Evolutionary conservation across 2,329 filamentous ascomycete species (phyloP), one percentile per base, ranked within the genome.

Genomic region (Penicillium hordei): DNA sequence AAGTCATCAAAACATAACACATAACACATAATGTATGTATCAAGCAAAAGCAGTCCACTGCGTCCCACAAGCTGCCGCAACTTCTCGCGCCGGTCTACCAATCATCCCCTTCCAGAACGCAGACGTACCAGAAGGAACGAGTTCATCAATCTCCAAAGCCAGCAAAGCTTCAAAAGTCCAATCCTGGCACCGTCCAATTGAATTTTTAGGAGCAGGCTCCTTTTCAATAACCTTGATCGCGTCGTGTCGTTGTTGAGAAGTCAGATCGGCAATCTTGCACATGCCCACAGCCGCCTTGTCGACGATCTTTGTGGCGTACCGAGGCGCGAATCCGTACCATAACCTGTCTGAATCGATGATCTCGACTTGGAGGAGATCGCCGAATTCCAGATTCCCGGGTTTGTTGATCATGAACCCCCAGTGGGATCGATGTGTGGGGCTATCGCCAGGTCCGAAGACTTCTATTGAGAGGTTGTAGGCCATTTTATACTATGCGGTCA

Each of bases 311-410:
- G 62, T 65, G n/a, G 60, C 60, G 40, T 62, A 60, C 9, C 66
- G 59, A 3, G 60, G 52, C 39, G 67, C 63, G 23, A 65, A 68
- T 27, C 65, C 60, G 45, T 66, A 69, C 63, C 67, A 69, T 1
- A 69, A 49, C 36, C 51, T 57, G 2, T 63, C 44, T 2, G 64
- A 38, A 33, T 68, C 63, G 44, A 70, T 61, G 23, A 64, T 39
- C 13, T 61, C 57, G 36, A 70, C 67, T 51, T 69, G 65, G n/a
- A 69, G 60, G 10, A 70, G 64, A 58, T 70, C 68, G 43, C 66
- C 67, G 38, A 62, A 59, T 19, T 52, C 42, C 8, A 34, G 27
- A 17, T 61, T 57, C 15, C 56, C 40, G 15, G 63, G 63, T 21
- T 58, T 57, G 48, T 64, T 61, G 40, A 70, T 65, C 31, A 63